phyloP scores from a whole-genome alignment of 176 grass and related monocot species.

The Areca catechu region DNA sequence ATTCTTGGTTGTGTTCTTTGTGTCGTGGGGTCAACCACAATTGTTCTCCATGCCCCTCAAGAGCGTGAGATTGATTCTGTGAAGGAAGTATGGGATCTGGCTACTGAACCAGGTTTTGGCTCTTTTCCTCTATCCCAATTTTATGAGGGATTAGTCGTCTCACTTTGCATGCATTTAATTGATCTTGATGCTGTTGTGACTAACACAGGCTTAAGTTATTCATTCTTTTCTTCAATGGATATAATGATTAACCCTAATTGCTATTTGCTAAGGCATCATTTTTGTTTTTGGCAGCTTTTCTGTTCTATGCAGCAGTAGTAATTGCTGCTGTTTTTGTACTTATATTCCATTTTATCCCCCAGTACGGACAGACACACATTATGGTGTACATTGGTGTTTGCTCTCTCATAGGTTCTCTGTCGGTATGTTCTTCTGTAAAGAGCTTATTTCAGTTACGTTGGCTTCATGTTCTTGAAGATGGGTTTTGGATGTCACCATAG shows the following conservation, averaged over 20 bases:
- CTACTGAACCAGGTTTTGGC: slow-evolving; percentile 69
- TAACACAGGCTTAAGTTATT: too few species aligned
- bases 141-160: too few species aligned
- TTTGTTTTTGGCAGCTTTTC: slow-evolving; percentile 41
- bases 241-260: background rate
- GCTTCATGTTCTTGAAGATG: background rate
- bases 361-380: slow-evolving; percentile 75
- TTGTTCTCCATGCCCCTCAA: slow-evolving; percentile 74
- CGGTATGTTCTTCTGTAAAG: slow-evolving; percentile 29
- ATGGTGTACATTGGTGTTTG: slow-evolving; percentile 90
- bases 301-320: slow-evolving; percentile 50
- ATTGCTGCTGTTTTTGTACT: slow-evolving; percentile 44
- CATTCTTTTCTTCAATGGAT: too few species aligned
- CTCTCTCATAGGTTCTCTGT: slow-evolving; percentile 82
- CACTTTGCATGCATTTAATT: too few species aligned
- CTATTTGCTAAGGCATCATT: background rate
- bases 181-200: too few species aligned
- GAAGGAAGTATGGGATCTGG: slow-evolving; percentile 68
- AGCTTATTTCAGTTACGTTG: background rate
- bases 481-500: background rate
- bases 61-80: slow-evolving; percentile 74
- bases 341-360: slow-evolving; percentile 56
- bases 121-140: slow-evolving; percentile 1
- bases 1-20: slow-evolving; percentile 68
- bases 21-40: slow-evolving; percentile 76